Conservation (phyloP, 2,329 filamentous ascomycete species). For the Venturia aucupariae region DNA sequence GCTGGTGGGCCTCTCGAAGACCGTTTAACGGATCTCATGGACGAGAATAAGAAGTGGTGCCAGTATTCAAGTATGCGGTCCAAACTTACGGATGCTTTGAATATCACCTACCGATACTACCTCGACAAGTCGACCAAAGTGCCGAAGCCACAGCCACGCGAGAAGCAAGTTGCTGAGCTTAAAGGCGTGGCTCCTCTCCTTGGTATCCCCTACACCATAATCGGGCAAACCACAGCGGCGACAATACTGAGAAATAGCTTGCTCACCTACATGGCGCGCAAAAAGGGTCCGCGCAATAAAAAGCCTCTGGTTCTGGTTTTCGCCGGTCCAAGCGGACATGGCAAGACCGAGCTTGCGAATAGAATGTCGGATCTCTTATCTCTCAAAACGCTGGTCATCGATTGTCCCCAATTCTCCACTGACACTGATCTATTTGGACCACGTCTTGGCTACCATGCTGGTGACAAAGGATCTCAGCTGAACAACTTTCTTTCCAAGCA, state of each 20-base stretch:
- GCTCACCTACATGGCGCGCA: not conserved
- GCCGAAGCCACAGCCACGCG: too few relatives aligned
- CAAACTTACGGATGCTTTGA: not conserved
- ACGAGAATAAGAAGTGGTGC: not conserved
- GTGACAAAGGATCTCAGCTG: constrained; percentile 31
- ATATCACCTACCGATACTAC: constrained; percentile 1
- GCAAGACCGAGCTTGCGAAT: constrained; percentile 41
- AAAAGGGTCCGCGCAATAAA: too few relatives aligned
- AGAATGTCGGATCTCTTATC: constrained; percentile 34
- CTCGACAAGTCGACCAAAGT: not conserved
- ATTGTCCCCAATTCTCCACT: constrained; percentile 31
- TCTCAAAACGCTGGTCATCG: constrained; percentile 29
- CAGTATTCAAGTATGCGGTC: not conserved
- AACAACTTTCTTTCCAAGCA: constrained; percentile 40
- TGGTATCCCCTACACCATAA: not conserved
- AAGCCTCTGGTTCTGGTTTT: constrained; percentile 7
- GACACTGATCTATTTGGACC: constrained; percentile 38
- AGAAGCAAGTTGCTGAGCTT: not conserved
- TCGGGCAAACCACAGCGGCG: not conserved
- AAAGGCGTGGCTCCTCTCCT: not conserved
- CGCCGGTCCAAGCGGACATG: constrained; percentile 34
- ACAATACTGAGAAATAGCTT: not conserved
- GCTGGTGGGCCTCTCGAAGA: not conserved
- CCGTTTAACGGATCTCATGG: not conserved
- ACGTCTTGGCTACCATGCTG: constrained; percentile 25